These are phyloP conservation scores for Fragaria nilgerrensis DNA, from an alignment of 306 rosid genomes.

Conservation along the genomic window DNA sequence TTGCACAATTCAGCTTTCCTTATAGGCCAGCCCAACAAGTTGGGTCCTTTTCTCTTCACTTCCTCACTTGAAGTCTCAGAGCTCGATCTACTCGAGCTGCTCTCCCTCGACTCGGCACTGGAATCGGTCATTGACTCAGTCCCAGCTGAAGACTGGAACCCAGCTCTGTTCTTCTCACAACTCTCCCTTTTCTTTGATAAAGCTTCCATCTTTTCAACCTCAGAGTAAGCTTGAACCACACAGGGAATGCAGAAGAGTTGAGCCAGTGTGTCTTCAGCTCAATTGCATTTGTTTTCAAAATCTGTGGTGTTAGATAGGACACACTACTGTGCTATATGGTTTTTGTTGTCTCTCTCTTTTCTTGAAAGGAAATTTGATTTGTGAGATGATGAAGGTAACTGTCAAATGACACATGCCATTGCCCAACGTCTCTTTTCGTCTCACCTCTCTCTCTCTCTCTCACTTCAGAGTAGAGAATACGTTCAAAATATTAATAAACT, in stretches of 20 bases:
- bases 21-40: constrained; percentile 92
- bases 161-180: constrained; percentile 38
- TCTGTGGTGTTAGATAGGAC: background rate
- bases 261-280: constrained; percentile 26
- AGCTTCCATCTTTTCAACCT: constrained; percentile 56
- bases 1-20: constrained; percentile 66
- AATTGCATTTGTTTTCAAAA: constrained; percentile 6
- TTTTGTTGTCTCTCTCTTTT: constrained; percentile 9
- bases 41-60: constrained; percentile 46
- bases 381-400: constrained; percentile 36
- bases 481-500: constrained; percentile 53
- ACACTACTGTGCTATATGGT: background rate
- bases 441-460: background rate
- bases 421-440: constrained; percentile 65
- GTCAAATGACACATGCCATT: constrained; percentile 36
- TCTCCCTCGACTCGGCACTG: constrained; percentile 49
- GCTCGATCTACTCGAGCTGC: constrained; percentile 56
- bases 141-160: constrained; percentile 31
- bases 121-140: constrained; percentile 59
- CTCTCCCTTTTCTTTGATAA: constrained; percentile 36
- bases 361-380: constrained; percentile 34
- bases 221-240: constrained; percentile 32
- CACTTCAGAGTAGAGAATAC: constrained; percentile 13
- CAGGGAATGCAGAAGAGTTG: constrained; percentile 32
- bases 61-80: constrained; percentile 51